phyloP scores from a whole-genome alignment of 257 asterid genomes.

The Fraxinus quadrangulata region DNA sequence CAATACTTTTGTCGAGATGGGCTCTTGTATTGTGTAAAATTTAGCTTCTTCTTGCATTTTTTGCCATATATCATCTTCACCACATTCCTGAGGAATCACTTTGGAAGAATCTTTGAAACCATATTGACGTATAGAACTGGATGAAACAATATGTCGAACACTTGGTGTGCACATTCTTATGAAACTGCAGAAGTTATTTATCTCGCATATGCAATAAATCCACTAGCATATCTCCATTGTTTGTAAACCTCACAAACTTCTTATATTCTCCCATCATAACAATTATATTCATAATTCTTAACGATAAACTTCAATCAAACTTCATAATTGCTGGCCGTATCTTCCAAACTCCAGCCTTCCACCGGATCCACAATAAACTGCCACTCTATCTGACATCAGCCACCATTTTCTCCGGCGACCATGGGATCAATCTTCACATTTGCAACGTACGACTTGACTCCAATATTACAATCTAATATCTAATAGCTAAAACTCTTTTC shows the following conservation, averaged over 20 bases:
- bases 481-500: conserved; percentile 52
- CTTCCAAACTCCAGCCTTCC: conserved; percentile 53
- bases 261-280: too few species aligned
- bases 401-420: conserved; percentile 23
- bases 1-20: conserved; percentile 31
- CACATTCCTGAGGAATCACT: conserved; percentile 29
- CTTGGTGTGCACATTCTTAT: conserved; percentile 12
- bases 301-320: conserved; percentile 49
- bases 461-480: conserved; percentile 62
- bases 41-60: conserved; percentile 24
- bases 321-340: conserved; percentile 54
- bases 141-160: not conserved
- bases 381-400: conserved; percentile 54
- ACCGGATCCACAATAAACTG: conserved; percentile 62
- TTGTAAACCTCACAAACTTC: not conserved
- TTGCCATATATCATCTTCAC: conserved; percentile 38
- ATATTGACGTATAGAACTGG: not conserved
- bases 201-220: not conserved
- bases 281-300: conserved; percentile 24
- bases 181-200: not conserved
- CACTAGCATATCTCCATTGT: not conserved
- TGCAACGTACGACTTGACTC: conserved; percentile 58
- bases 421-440: conserved; percentile 41
- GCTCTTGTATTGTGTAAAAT: conserved; percentile 34
- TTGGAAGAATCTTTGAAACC: not conserved